Base-by-base conservation (phyloP, 1,139 yeast genomes). In the Diutina neorugosa region DNA sequence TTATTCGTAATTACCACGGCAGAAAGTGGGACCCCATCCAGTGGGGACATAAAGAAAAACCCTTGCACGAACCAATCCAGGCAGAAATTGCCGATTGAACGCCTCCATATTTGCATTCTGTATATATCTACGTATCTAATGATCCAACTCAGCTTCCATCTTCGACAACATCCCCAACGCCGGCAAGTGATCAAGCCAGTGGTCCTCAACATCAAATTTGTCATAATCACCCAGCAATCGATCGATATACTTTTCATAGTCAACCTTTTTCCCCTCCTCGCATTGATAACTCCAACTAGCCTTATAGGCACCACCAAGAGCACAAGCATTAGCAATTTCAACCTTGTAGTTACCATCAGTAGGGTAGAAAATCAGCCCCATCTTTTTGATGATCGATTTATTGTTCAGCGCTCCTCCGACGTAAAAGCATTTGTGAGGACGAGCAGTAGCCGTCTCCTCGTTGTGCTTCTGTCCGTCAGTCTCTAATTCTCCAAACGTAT, bases 391-490 rank as follows among this genome's bases (percentile, higher is more conserved):
- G 52, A 90, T 84, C 31, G 88, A 78, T 37, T 65, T 58, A 65
- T 90, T 90, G 53, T 80, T 79, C 16, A 94, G 84, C 1, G 91
- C 90, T 19, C 97, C 97, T 16, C 97, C 97, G 25, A 89, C 97
- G 62, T 78, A 88, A 64, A 81, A 88, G 16, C 86, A 80, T 57
- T 81, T 80, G 54, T 81, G 77, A 5, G 96, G 96, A 57, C 84
- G 67, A 6, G 82, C 65, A 1, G 76, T 68, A 41, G 78, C 63
- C 8, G 81, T 73, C 23, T 65, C 64, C 46, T 58, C 63, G 2
- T 71, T 65, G 56, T 78, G 83, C 34, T 62, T 61, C 53, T 73
- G 73, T 2, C 82, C 82, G 60, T 80, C 84, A 4, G 82, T 76
- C 51, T 65, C 61, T 44, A 80, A 66, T 3, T 66, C 70, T 7